These are phyloP conservation scores for Monilinia laxa DNA, from an alignment of 2,329 filamentous ascomycete species.

Conservation along the genomic window DNA sequence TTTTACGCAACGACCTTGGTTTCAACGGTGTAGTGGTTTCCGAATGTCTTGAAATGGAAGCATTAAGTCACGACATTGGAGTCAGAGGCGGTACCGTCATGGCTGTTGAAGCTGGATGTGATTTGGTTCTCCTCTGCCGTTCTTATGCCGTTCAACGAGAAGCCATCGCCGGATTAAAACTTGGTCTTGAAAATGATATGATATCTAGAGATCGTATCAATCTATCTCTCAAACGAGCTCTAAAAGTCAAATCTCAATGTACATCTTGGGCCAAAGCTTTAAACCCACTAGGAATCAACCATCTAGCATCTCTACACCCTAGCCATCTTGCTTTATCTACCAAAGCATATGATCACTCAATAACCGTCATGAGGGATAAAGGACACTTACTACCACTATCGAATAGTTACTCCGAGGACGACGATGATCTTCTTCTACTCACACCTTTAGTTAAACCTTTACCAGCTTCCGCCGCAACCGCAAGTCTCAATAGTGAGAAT, in stretches of 20 bases:
- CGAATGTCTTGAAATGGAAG: conserved; percentile 96
- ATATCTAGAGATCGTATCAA: conserved; percentile 78
- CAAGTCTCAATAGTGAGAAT: conserved; percentile 58
- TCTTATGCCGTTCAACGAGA: conserved; percentile 88
- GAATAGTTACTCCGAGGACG: conserved; percentile 79
- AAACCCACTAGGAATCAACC: conserved; percentile 76
- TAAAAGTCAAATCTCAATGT: conserved; percentile 78
- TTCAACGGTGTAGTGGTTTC: conserved; percentile 93
- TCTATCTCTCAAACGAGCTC: conserved; percentile 74
- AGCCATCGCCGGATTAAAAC: conserved; percentile 83
- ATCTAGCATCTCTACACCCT: conserved; percentile 78
- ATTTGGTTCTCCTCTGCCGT: conserved; percentile 83
- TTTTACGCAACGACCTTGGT: conserved; percentile 82
- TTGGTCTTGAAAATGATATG: conserved; percentile 87
- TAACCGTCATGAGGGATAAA: conserved; percentile 89
- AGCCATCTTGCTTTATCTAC: conserved; percentile 79
- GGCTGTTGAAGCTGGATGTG: conserved; percentile 95
- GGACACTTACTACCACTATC: conserved; percentile 80
- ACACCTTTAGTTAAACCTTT: conserved; percentile 89
- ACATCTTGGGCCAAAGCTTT: conserved; percentile 90
- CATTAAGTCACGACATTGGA: conserved; percentile 92
- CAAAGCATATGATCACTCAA: conserved; percentile 86
- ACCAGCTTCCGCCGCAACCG: conserved; percentile 83
- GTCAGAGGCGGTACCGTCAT: conserved; percentile 95
- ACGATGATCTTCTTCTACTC: conserved; percentile 86